These are phyloP conservation scores for Leccinellum rugosiceps DNA, from an alignment of 768 basidiomycete genomes.

Conservation along the genomic window DNA sequence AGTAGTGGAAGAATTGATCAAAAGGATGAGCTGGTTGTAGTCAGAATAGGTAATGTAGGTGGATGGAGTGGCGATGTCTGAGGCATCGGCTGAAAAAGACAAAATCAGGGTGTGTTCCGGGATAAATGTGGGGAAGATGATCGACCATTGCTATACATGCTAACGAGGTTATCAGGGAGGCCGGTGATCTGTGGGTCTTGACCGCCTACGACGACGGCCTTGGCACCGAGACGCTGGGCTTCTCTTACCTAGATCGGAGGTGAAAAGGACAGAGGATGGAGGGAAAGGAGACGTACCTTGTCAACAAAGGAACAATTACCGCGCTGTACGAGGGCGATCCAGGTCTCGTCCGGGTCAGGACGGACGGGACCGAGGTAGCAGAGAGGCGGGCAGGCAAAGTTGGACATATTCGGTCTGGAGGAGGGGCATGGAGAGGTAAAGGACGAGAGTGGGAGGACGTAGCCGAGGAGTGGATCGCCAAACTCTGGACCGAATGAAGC, in stretches of 20 bases:
- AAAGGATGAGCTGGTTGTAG: conserved; percentile 63
- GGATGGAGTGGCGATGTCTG: conserved; percentile 78
- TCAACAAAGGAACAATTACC: conserved; percentile 89
- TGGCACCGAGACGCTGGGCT: conserved; percentile 71
- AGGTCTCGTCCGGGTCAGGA: conserved; percentile 64
- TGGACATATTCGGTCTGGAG: conserved; percentile 20
- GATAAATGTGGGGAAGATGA: conserved; percentile 34
- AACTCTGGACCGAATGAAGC: conserved; percentile 79
- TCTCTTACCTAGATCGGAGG: conserved; percentile 41
- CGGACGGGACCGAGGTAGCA: conserved; percentile 53
- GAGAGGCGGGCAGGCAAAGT: conserved; percentile 67
- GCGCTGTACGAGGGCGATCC: conserved; percentile 90
- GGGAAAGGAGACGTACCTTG: conserved; percentile 56
- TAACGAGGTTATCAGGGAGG: conserved; percentile 73
- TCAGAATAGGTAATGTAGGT: conserved; percentile 87
- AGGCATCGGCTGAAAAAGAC: conserved; percentile 63
- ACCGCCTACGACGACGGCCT: conserved; percentile 91
- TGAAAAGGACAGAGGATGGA: background rate
- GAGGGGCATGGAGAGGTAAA: conserved; percentile 53
- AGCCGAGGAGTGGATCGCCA: conserved; percentile 62
- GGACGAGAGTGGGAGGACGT: conserved; percentile 67
- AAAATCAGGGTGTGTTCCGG: conserved; percentile 4
- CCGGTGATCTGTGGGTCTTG: conserved; percentile 62
- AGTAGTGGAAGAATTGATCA: conserved; percentile 73
- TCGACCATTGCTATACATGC: conserved; percentile 89